Base-by-base conservation (phyloP, 2,329 filamentous ascomycete genomes). In the Tolypocladium guangdongense region DNA sequence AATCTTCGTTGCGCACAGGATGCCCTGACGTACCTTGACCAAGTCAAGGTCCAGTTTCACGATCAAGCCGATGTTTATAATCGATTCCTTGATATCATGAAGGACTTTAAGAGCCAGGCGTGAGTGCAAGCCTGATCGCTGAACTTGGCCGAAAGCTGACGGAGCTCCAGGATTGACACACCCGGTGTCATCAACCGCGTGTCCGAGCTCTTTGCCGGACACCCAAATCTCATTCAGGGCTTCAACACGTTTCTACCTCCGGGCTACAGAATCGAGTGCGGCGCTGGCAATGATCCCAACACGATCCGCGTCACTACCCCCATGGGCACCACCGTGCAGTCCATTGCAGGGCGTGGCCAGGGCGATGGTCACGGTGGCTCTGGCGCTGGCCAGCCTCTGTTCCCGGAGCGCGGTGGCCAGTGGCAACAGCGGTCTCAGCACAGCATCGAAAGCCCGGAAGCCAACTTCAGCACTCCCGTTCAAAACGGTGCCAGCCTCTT, bases 41-140 rank as follows among this genome's bases (percentile, higher is more conserved):
- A 97, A 70, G 93, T 99, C 58, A 99, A 99, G 71, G 91, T 97
- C 32, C 91, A 96, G 65, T 99, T 99, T 62, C 88, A 90, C 56
- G 92, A 97, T 58, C 90, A 96, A 60, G 91, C 93, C 4, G 92
- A 97, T 68, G 93, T 99, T 0, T 99, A 99, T 65, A 97, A 97
- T 64, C 80, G 88, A 38, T 97, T 99, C 63, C 74, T 99, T 47
- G 93, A 99, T 62, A 99, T 99, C 49, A 99, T 99, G 93, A 99
- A 99, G 66, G 93, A 99, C 63, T 99, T 99, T 69, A 99, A 99
- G 72, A 96, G 90, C 63, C 92, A 96, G 72, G 90, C 91, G 82
- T 91, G 76, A 73, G 87, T 79, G 53, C 48, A 41, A 7, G 43
- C 27, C 18, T 14, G 8, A 47, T 14, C 7, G 14, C 20, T 47